phyloP scores from a whole-genome alignment of 768 basidiomycete species.

The Goffeauzyma gilvescens region DNA sequence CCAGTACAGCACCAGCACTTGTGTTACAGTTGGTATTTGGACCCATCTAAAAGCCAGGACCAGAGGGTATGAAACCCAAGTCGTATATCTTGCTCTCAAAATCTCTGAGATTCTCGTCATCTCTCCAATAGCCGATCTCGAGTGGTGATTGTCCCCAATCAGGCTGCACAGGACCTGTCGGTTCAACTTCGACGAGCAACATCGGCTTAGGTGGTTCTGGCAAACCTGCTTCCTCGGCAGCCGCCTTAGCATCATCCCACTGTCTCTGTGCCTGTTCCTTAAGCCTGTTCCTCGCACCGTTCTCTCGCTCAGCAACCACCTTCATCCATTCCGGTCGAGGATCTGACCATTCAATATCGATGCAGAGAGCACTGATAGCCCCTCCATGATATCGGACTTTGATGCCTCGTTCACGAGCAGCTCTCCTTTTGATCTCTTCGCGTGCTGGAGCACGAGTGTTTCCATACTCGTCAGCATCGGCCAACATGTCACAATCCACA shows the following conservation, averaged over 20 bases:
- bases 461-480: constrained; percentile 24
- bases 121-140: constrained; percentile 21
- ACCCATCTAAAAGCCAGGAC: no score
- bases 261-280: not conserved
- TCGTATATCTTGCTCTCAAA: constrained; percentile 25
- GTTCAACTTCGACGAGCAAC: not conserved
- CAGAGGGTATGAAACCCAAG: no score
- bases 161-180: constrained; percentile 10
- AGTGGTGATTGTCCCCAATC: constrained; percentile 22
- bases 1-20: no score
- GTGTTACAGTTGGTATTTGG: no score
- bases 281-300: not conserved
- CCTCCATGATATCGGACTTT: constrained; percentile 26
- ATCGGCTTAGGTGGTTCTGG: constrained; percentile 4
- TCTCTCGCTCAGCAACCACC: constrained; percentile 8
- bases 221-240: constrained; percentile 4
- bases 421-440: constrained; percentile 23
- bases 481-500: constrained; percentile 28
- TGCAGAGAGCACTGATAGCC: constrained; percentile 24
- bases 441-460: constrained; percentile 16
- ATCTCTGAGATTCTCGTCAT: constrained; percentile 13
- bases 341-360: constrained; percentile 25
- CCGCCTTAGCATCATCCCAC: constrained; percentile 4
- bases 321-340: constrained; percentile 14
- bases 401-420: constrained; percentile 21